Conservation (phyloP, 192 early-diverging fungal species). For the Rhizophagus clarus region DNA sequence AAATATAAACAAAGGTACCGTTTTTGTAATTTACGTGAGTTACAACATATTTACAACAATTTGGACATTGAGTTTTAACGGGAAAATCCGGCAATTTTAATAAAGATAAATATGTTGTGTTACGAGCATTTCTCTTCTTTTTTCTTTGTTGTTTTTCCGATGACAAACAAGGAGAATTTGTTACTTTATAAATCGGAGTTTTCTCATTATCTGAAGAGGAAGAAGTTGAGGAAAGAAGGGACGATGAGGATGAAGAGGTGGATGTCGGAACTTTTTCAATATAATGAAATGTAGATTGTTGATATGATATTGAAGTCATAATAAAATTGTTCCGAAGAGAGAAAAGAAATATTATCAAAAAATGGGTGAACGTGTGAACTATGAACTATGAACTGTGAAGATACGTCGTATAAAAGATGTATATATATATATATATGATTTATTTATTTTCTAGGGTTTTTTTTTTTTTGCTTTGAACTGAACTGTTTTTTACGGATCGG, state of each 20-base stretch:
- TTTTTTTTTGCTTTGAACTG: too few species aligned
- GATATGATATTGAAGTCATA: neutral
- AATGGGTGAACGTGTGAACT: too few species aligned
- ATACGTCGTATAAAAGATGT: too few species aligned
- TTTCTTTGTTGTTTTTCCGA: neutral
- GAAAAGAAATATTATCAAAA: too few species aligned
- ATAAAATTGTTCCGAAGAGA: too few species aligned
- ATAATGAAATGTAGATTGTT: neutral
- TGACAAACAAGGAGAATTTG: neutral
- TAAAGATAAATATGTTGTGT: neutral
- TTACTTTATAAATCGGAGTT: neutral
- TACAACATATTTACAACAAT: conserved; percentile 14
- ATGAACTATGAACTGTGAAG: too few species aligned
- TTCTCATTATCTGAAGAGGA: neutral
- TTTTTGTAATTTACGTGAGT: conserved; percentile 13
- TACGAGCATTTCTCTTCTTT: neutral
- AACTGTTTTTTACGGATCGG: too few species aligned
- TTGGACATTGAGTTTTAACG: conserved; percentile 18
- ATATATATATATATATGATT: too few species aligned
- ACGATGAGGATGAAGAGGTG: neutral
- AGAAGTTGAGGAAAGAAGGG: neutral
- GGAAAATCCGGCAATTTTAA: conserved; percentile 22
- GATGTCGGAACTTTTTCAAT: neutral
- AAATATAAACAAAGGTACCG: conserved; percentile 6
- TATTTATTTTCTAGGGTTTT: too few species aligned